These are phyloP conservation scores for Xylaria sp. DNA, from an alignment of 2,329 filamentous ascomycete species.

Conservation along the genomic window DNA sequence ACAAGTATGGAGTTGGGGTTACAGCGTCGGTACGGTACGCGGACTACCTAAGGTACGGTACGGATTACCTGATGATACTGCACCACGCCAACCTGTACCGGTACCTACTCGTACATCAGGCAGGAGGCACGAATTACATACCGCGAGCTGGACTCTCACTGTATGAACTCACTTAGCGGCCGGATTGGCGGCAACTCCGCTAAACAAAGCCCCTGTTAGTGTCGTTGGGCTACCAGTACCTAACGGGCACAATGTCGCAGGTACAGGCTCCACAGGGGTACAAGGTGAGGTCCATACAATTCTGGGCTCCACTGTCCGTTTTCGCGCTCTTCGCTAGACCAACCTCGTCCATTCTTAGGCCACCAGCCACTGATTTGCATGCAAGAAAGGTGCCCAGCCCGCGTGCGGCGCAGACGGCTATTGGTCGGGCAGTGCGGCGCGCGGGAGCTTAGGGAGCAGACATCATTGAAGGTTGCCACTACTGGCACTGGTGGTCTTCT, in stretches of 20 bases:
- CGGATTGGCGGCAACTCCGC: constrained; percentile 25
- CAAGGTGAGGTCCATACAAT: neutral
- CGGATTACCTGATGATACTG: neutral
- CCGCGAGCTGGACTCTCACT: neutral
- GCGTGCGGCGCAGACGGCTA: constrained; percentile 4
- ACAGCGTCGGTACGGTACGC: neutral
- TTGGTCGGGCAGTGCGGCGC: constrained; percentile 14
- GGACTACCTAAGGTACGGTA: no score
- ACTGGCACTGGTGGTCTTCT: neutral
- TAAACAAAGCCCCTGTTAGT: constrained; percentile 28
- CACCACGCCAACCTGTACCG: neutral
- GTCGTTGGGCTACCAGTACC: constrained; percentile 6
- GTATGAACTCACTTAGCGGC: neutral
- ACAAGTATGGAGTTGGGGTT: neutral
- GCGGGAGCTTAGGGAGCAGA: constrained; percentile 11
- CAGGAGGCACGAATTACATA: neutral
- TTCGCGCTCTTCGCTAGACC: constrained; percentile 10
- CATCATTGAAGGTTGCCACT: constrained; percentile 6
- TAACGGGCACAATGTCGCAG: neutral
- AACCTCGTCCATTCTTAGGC: constrained; percentile 18
- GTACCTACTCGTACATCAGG: neutral
- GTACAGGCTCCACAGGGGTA: neutral
- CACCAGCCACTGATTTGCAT: constrained; percentile 15
- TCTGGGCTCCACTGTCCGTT: constrained; percentile 1
- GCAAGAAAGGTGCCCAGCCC: constrained; percentile 4